Conservation (phyloP, 306 rosid genomes). For the Inga oerstediana region DNA sequence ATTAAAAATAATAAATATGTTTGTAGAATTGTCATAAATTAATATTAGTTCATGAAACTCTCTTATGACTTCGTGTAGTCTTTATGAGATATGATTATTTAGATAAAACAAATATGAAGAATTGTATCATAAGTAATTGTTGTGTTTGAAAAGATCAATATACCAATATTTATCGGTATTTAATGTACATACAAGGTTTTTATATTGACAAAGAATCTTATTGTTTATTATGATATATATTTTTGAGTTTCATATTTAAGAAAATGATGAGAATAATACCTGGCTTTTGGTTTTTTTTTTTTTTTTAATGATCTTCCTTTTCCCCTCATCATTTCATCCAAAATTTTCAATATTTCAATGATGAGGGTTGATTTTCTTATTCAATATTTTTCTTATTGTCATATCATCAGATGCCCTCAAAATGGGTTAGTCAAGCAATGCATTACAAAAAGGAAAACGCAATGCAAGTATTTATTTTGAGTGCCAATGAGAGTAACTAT, state of each 20-base stretch:
- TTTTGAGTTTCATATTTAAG: neutral
- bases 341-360: neutral
- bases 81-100: too few relatives aligned
- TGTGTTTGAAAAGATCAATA: too few relatives aligned
- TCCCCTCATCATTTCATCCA: neutral
- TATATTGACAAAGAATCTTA: too few relatives aligned
- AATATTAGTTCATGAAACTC: too few relatives aligned
- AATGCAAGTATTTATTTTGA: neutral
- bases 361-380: neutral
- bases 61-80: too few relatives aligned
- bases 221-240: too few relatives aligned
- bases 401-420: neutral
- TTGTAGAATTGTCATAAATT: too few relatives aligned
- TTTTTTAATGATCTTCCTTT: neutral
- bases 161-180: too few relatives aligned
- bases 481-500: neutral
- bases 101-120: too few relatives aligned
- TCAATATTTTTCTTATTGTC: neutral
- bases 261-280: neutral
- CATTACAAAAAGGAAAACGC: neutral
- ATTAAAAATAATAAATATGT: too few relatives aligned
- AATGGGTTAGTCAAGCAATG: neutral
- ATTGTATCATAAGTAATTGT: too few relatives aligned
- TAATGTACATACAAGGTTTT: too few relatives aligned
- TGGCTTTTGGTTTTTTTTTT: neutral